Conservation (phyloP, 805 yeast genomes). For the Ogataea glucozyma region DNA sequence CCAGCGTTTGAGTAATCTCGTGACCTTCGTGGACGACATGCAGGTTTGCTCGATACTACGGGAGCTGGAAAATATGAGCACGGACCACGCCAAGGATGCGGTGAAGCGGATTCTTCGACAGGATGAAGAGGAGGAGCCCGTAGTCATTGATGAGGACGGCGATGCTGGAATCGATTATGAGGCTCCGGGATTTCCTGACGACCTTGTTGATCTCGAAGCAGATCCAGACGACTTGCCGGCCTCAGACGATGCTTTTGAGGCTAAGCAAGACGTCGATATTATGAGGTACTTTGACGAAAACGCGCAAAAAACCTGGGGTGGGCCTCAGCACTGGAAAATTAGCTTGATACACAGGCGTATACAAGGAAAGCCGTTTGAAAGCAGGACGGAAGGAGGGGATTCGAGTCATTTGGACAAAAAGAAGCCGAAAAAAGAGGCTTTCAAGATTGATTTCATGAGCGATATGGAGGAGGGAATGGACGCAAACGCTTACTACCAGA, state of each 20-base stretch:
- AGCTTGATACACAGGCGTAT: slow-evolving; percentile 48
- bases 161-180: background rate
- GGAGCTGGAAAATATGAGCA: slow-evolving; percentile 1
- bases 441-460: slow-evolving; percentile 24
- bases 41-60: background rate
- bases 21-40: slow-evolving; percentile 2
- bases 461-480: slow-evolving; percentile 27
- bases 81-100: slow-evolving; percentile 3
- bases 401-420: slow-evolving; percentile 11
- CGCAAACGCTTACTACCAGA: slow-evolving; percentile 37
- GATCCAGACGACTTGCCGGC: slow-evolving; percentile 3
- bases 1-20: background rate
- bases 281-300: slow-evolving; percentile 79
- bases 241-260: slow-evolving; percentile 12
- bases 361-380: background rate
- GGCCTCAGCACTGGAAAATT: slow-evolving; percentile 88
- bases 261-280: slow-evolving; percentile 17
- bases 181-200: background rate
- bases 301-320: slow-evolving; percentile 73
- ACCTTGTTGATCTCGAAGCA: background rate
- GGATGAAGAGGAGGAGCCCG: background rate
- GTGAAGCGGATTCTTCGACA: slow-evolving; percentile 8
- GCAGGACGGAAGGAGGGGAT: slow-evolving; percentile 1
- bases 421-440: slow-evolving; percentile 36
- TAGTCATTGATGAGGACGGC: background rate